Evolutionary conservation across 2,329 filamentous ascomycete species (phyloP), one percentile per base, ranked within the genome.

Genomic region (Paramyrothecium roridum): DNA sequence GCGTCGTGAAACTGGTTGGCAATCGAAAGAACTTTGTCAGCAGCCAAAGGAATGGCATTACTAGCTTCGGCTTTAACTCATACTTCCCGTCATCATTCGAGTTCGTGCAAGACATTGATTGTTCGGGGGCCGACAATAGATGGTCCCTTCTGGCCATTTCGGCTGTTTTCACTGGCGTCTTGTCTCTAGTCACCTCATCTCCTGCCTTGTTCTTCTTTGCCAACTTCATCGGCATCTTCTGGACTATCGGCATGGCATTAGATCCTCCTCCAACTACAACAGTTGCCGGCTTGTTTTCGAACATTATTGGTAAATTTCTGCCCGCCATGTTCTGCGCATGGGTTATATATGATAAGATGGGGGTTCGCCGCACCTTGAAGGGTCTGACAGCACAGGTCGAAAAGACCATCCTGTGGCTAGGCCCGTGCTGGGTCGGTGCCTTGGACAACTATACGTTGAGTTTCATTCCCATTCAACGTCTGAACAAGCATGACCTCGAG

Each of bases 381-480:
- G 87, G 86, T 2, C 80, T 97, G 2, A 88, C 84, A 1, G 91
- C 93, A 0, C 93, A 96, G 67, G 65, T 96, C 47, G 93, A 96
- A 67, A 97, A 96, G 78, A 90, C 91, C 0, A 73, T 98, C 3
- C 79, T 98, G 26, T 98, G 92, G 89, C 79, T 99, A 1, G 93
- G 93, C 1, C 88, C 86, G 8, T 92, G 89, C 67, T 99, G 96
- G 89, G 85, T 97, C 43, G 95, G 93, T 17, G 88, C 91, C 1
- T 75, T 99, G 61, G 93, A 93, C 66, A 98, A 98, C 73, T 96
- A 97, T 73, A 98, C 95, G 0, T 91, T 99, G 66, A 89, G 91
- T 64, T 89, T 90, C 73, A 97, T 99, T 58, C 95, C 95, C 0
- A 95, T 99, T 61, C 86, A 92, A 70, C 88, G 95, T 2, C 80